Base-by-base conservation (phyloP, 192 early-diverging fungal species). In the Oehlia diaphana region DNA sequence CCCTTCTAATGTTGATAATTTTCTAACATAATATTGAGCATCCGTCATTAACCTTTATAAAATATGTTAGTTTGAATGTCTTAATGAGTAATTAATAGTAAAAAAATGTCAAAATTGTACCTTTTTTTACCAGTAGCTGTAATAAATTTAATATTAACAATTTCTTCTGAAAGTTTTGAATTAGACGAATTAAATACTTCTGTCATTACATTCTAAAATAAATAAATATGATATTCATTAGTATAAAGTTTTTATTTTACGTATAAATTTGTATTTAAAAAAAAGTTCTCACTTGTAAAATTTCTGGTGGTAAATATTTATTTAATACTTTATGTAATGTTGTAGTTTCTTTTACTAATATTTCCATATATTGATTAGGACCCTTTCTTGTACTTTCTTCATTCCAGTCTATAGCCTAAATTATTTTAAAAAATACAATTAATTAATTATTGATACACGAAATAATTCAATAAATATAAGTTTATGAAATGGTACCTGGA, bases 291-390 rank as follows among this genome's bases (percentile, higher is more conserved):
- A 94, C 93, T 84, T 93, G 86, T 84, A 99, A 83, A 33, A 88
- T 86, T 7, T 92, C 83, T 0, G 84, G 81, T 14, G 94, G 93
- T 39, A 99, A 84, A 74, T 96, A 98, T 78, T 94, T 93, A 61
- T 88, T 84, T n/a, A 99, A 80, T 13, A 99, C 96, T 78, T 94
- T 95, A 84, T 99, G 95, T 76, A 99, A 87, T 19, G 94, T 96
- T 21, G 88, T 86, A 10, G 93, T 94, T 83, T 99, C 96, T 84
- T 95, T 99, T 64, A 97, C 94, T 16, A 99, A 84, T 16, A 85
- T 86, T 21, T 92, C 92, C 92, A 98, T 98, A 68, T 93, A 92
- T 0, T 86, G 77, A 72, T 87, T 92, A 9, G 86, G 82, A 4
- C 35, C 66, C 16, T 79, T 39, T 33, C 44, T 50, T 44, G 2